These are phyloP conservation scores for Aspergillus jensenii DNA, from an alignment of 2,329 filamentous ascomycete genomes.

Conservation along the genomic window DNA sequence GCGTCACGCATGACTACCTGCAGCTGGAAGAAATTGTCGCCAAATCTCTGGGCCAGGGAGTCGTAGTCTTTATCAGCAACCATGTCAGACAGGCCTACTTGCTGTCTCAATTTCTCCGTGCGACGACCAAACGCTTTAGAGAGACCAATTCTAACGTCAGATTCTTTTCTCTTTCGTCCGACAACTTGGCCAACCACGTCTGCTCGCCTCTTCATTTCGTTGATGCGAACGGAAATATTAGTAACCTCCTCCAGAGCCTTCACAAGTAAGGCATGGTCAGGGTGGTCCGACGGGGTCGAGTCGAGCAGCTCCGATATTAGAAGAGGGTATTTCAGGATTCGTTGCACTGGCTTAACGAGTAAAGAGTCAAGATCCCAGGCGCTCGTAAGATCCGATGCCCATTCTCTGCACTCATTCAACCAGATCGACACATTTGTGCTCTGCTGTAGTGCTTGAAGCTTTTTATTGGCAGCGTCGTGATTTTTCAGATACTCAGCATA, in stretches of 20 bases:
- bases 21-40: conserved; percentile 86
- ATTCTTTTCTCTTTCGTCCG: conserved; percentile 80
- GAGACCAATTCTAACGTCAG: conserved; percentile 78
- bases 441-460: conserved; percentile 50
- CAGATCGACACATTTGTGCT: conserved; percentile 70
- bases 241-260: conserved; percentile 69
- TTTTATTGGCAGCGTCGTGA: conserved; percentile 63
- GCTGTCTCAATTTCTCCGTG: conserved; percentile 78
- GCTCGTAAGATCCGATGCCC: conserved; percentile 85
- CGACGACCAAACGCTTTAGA: conserved; percentile 88
- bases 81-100: conserved; percentile 62
- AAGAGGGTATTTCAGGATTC: conserved; percentile 89
- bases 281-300: conserved; percentile 77
- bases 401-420: conserved; percentile 89
- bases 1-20: conserved; percentile 92
- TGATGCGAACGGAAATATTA: conserved; percentile 68
- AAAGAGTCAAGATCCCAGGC: conserved; percentile 95
- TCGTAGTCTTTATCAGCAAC: conserved; percentile 81
- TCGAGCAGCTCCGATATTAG: conserved; percentile 78
- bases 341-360: conserved; percentile 95
- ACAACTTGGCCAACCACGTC: conserved; percentile 91
- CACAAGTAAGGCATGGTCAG: conserved; percentile 72
- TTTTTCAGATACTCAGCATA: conserved; percentile 67
- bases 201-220: conserved; percentile 92
- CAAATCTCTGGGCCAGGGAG: conserved; percentile 79